These are phyloP conservation scores for Exophiala calicioides DNA, from an alignment of 2,329 filamentous ascomycete species.

Conservation along the genomic window DNA sequence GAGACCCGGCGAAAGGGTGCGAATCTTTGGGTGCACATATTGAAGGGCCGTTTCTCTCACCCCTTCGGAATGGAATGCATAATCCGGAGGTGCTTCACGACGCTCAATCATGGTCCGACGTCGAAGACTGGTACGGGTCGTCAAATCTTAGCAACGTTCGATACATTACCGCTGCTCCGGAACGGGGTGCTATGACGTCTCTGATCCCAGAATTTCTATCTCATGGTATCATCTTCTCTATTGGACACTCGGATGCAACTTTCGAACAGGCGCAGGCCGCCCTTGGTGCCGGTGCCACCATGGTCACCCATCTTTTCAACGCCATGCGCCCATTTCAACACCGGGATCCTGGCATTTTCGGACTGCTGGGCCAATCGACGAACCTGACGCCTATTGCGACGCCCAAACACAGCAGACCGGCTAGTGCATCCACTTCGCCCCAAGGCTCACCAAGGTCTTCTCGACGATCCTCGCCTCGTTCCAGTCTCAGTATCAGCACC, in stretches of 20 bases:
- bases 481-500: constrained; percentile 27
- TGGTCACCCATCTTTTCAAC: constrained; percentile 94
- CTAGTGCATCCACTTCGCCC: constrained; percentile 21
- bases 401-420: constrained; percentile 22
- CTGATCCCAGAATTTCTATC: constrained; percentile 67
- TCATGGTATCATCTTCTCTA: constrained; percentile 71
- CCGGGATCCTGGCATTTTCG: constrained; percentile 87
- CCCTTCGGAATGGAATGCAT: constrained; percentile 84
- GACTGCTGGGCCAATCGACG: constrained; percentile 71
- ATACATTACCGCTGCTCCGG: constrained; percentile 85
- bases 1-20: constrained; percentile 67
- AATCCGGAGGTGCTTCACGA: constrained; percentile 69
- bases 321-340: constrained; percentile 90
- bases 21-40: constrained; percentile 89
- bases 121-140: constrained; percentile 59
- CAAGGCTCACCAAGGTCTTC: constrained; percentile 25
- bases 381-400: constrained; percentile 27
- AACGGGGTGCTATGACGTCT: constrained; percentile 68
- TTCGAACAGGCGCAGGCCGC: constrained; percentile 77
- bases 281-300: constrained; percentile 73
- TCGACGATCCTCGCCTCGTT: constrained; percentile 26
- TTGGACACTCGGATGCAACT: constrained; percentile 84
- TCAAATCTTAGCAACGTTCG: constrained; percentile 68
- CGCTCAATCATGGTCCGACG: constrained; percentile 61
- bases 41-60: constrained; percentile 84